These are phyloP conservation scores for Aspergillus biplanus DNA, from an alignment of 495 filamentous ascomycete species.

Conservation along the genomic window DNA sequence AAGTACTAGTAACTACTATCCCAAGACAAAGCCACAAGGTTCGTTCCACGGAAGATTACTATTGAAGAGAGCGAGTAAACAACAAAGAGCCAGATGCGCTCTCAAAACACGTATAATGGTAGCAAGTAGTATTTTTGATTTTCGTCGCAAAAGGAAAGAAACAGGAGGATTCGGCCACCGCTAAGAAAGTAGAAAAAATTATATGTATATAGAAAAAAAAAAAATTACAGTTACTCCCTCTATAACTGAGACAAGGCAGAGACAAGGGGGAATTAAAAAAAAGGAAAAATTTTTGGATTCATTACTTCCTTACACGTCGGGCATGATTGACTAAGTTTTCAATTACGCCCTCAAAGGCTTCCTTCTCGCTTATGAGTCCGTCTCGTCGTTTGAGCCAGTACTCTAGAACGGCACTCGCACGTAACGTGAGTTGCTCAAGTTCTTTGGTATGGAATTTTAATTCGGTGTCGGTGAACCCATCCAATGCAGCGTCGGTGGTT, in stretches of 20 bases:
- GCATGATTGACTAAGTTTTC: conserved; percentile 97
- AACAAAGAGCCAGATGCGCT: not conserved
- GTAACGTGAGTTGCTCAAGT: conserved; percentile 66
- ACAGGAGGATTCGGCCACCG: not conserved
- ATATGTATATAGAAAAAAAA: not conserved
- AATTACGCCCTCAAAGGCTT: conserved; percentile 97
- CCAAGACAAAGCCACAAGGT: too few species aligned
- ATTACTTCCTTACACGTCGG: conserved; percentile 76
- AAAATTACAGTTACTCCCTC: conserved; percentile 5
- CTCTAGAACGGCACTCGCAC: conserved; percentile 76
- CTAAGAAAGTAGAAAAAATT: not conserved
- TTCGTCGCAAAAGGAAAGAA: conserved; percentile 1
- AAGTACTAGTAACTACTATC: too few species aligned
- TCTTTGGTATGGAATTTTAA: conserved; percentile 71
- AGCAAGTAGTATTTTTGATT: too few species aligned
- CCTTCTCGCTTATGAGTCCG: conserved; percentile 83
- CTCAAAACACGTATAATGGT: too few species aligned
- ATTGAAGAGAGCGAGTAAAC: not conserved
- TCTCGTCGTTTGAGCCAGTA: conserved; percentile 89
- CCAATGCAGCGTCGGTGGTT: conserved; percentile 80
- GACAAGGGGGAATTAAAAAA: conserved; percentile 18
- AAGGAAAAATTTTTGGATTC: conserved; percentile 8
- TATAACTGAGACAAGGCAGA: not conserved
- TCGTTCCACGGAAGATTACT: too few species aligned
- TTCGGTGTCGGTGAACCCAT: conserved; percentile 75